Base-by-base conservation (phyloP, 805 yeast species). In the Wickerhamiella allomyrinae region DNA sequence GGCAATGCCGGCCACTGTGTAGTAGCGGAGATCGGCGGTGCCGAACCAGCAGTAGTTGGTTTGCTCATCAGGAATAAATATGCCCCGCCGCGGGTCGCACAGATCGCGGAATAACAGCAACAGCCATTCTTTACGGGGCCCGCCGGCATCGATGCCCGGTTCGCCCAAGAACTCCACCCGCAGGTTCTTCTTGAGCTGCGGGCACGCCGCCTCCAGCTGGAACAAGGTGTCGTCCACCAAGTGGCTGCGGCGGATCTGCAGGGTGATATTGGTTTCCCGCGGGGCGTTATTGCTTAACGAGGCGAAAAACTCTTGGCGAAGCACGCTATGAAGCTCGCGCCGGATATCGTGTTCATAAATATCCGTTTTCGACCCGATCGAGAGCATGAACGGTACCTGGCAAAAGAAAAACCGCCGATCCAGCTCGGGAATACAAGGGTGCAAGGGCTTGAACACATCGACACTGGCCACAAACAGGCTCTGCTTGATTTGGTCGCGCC, bases 141-240 rank as follows among this genome's bases (percentile, higher is more conserved):
- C 98, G 2, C 98, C 97, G 1, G 86, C 96, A 63, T 89, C 98
- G 19, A 89, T 73, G 0, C 97, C 98, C 0, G 87, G 93, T 55
- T 89, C 98, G 45, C 77, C 77, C 3, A 79, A 63, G 57, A 91
- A 89, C 52, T 82, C 87, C 7, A 91, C 79, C 47, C 75, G 70
- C 23, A 89, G 60, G 1, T 84, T 72, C 54, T 87, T 86, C 51
- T 79, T 76, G 44, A 86, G 65, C 53, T 82, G 83, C 20, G 34
- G 17, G 21, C 21, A 17, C n/a, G 34, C 34, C 8, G 39, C 19
- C 21, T 23, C 29, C 14, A 36, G 27, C 31, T 49, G 44, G 10
- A 39, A 20, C 9, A 58, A 57, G 1, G 96, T 85, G 57, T 89
- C 98, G 34, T 69, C 71, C 0, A 85, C 70, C 2, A 89, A 68